phyloP scores from a whole-genome alignment of 1,284 basidiomycete species.

The Ustilago curta region DNA sequence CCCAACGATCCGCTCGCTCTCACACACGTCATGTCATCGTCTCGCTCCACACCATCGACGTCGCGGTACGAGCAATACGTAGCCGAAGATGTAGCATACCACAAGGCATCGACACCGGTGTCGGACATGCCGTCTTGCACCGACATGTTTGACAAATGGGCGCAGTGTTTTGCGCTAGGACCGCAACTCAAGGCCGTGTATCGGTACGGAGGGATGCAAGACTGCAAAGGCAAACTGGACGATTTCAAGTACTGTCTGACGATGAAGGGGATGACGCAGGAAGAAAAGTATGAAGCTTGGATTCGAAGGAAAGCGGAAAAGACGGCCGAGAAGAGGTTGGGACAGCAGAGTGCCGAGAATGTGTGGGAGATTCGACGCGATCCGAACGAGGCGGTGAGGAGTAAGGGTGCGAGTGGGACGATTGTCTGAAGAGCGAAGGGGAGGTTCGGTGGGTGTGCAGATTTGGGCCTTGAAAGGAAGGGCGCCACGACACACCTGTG shows the following conservation, averaged over 20 bases:
- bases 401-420: conserved; percentile 2
- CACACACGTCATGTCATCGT: conserved; percentile 9
- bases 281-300: conserved; percentile 84
- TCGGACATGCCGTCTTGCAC: conserved; percentile 62
- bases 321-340: conserved; percentile 81
- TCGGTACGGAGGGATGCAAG: conserved; percentile 81
- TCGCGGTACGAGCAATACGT: conserved; percentile 30
- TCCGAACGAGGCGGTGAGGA: conserved; percentile 20
- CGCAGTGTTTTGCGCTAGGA: conserved; percentile 73
- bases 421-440: conserved; percentile 9
- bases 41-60: conserved; percentile 8
- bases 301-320: conserved; percentile 86
- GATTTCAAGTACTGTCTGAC: conserved; percentile 97
- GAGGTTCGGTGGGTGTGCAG: too few relatives aligned
- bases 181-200: conserved; percentile 87
- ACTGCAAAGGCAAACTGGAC: conserved; percentile 83
- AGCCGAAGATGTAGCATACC: conserved; percentile 57
- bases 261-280: conserved; percentile 80
- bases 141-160: conserved; percentile 65
- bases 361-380: conserved; percentile 83
- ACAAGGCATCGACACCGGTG: conserved; percentile 56
- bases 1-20: background rate
- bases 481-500: too few relatives aligned
- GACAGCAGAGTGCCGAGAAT: conserved; percentile 83
- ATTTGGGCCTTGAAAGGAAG: too few relatives aligned